phyloP scores from a whole-genome alignment of 306 rosid genomes.

The Ormosia semicastrata region DNA sequence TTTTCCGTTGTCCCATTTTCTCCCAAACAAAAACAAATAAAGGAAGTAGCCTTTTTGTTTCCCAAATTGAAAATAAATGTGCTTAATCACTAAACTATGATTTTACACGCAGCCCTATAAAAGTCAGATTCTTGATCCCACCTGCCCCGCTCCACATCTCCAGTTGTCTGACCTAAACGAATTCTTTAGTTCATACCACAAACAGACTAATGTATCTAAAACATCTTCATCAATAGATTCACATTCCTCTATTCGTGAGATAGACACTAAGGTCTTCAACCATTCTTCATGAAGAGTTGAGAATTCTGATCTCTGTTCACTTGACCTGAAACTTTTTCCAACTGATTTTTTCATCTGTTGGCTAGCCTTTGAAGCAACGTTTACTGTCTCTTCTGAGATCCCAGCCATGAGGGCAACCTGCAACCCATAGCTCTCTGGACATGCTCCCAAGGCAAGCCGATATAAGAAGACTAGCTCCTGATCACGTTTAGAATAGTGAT shows the following conservation, averaged over 20 bases:
- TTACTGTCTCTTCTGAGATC: constrained; percentile 66
- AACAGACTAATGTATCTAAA: constrained; percentile 67
- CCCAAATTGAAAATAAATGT: not conserved
- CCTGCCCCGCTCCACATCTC: not conserved
- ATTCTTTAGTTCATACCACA: constrained; percentile 68
- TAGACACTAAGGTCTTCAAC: constrained; percentile 63
- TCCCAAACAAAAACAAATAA: not conserved
- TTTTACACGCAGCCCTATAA: constrained; percentile 8
- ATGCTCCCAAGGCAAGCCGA: constrained; percentile 74
- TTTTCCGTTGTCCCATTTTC: not conserved
- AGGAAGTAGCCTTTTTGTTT: not conserved
- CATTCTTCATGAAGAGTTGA: constrained; percentile 92
- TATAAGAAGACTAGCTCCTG: constrained; percentile 78
- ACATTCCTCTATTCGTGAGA: constrained; percentile 39
- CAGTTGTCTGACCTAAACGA: constrained; percentile 47
- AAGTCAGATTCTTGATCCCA: not conserved
- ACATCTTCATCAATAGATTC: constrained; percentile 52
- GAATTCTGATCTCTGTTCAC: constrained; percentile 83
- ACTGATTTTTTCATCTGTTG: constrained; percentile 61
- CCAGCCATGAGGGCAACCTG: constrained; percentile 97
- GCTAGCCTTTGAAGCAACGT: constrained; percentile 77
- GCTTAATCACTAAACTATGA: not conserved
- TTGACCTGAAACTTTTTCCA: constrained; percentile 57
- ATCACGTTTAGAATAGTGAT: constrained; percentile 37
- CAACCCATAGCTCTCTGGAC: constrained; percentile 92